Evolutionary conservation across 306 rosid species (phyloP), one percentile per base, ranked within the genome.

Genomic region (Prunus padus): DNA sequence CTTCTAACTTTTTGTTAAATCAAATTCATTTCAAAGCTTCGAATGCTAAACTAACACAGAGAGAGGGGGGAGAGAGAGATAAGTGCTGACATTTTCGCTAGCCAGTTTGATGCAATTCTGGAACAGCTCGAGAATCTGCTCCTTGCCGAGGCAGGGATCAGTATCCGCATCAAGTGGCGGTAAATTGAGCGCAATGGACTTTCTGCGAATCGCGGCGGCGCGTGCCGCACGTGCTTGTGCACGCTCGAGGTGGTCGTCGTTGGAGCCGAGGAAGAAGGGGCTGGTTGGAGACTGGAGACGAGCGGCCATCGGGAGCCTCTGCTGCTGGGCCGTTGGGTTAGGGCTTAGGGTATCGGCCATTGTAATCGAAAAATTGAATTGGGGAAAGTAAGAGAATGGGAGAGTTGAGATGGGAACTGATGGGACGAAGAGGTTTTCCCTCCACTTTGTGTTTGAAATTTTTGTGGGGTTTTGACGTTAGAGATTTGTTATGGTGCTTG

Each of bases 51-150:
- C 28, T 23, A 45, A 73, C 16, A n/a, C 19, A 13, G 1, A 46
- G 37, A 62, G 50, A 68, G 40, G 46, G 52, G 40, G 46, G 52
- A 40, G 71, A 33, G 56, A 2, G 70, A 71, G 18, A 3, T 9
- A 59, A 25, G 72, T 20, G 62, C 70, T 25, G 81, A 95, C 97
- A 77, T 92, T 95, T 89, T 95, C 99, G 73, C 99, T 95, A 19
- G 93, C 99, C 68, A 95, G 97, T 86, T 90, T 95, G 66, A 95
- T 95, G 91, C 99, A 95, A 77, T 95, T 92, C n/a, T 92, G 89
- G 80, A 95, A 91, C 80, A 95, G 85, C 79, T 89, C 99, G 63
- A 95, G 76, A 73, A 92, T 92, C 84, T 95, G 99, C 73, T 85
- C 89, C 82, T 88, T 90, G 80, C 85, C 91, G 56, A 95, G 97